Evolutionary conservation across 768 basidiomycete genomes (phyloP).

Genomic region (Tulasnella sp.): DNA sequence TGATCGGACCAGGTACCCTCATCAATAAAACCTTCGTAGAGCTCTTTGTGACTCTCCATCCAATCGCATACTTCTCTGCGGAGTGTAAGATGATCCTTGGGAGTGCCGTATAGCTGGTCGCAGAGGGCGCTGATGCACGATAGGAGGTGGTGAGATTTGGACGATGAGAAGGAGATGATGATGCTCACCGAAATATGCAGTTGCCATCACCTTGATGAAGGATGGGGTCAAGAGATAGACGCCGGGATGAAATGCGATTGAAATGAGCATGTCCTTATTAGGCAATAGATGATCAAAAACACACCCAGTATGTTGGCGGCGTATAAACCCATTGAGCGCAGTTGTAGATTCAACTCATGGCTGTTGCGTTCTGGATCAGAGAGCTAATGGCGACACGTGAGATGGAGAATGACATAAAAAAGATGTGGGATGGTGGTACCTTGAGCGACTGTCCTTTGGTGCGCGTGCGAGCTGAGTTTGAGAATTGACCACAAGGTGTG

Average conservation of each 20-base stretch:
- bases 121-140: too few relatives aligned
- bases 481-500: not conserved
- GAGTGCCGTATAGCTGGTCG: constrained; percentile 74
- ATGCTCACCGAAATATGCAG: constrained; percentile 90
- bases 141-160: too few relatives aligned
- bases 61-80: constrained; percentile 71
- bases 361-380: constrained; percentile 52
- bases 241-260: not conserved
- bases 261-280: not conserved
- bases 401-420: not conserved
- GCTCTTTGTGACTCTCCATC: constrained; percentile 52
- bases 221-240: not conserved
- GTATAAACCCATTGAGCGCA: constrained; percentile 67
- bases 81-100: constrained; percentile 52
- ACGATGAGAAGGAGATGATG: too few relatives aligned
- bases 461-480: constrained; percentile 15
- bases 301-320: constrained; percentile 67
- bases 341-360: constrained; percentile 54
- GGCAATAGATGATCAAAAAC: not conserved
- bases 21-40: constrained; percentile 82
- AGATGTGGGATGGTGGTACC: not conserved
- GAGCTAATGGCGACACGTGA: constrained; percentile 12
- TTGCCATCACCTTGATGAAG: constrained; percentile 47
- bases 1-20: constrained; percentile 63
- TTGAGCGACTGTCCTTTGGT: constrained; percentile 17